Evolutionary conservation across 2,329 filamentous ascomycete species (phyloP).

Genomic region (Paraconiothyrium brasiliense): DNA sequence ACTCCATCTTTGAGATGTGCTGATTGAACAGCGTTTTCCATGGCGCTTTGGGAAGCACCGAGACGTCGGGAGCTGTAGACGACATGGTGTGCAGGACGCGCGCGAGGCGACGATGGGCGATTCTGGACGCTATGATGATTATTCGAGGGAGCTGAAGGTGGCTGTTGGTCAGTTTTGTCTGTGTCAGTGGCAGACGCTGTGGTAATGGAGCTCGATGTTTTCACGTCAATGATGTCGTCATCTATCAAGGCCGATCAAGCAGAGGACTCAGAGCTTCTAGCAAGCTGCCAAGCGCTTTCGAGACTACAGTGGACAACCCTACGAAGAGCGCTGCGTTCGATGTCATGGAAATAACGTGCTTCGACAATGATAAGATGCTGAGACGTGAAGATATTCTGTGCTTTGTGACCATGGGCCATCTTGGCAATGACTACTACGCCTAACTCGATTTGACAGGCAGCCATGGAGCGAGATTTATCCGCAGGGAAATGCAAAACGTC

Average conservation of each 20-base stretch:
- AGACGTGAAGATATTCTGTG: not conserved
- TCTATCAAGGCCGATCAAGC: constrained; percentile 9
- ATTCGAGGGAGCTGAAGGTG: not conserved
- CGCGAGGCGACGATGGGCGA: constrained; percentile 48
- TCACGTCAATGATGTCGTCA: constrained; percentile 17
- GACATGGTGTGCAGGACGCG: constrained; percentile 57
- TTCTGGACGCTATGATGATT: constrained; percentile 51
- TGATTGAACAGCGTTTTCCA: constrained; percentile 62
- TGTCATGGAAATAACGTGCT: not conserved
- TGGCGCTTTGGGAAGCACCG: constrained; percentile 55
- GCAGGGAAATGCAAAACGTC: not conserved
- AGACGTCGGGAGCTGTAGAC: constrained; percentile 51
- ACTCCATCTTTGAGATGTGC: constrained; percentile 59
- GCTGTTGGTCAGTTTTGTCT: constrained; percentile 6
- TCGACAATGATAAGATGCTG: not conserved
- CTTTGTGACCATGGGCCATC: not conserved
- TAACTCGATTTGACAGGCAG: constrained; percentile 1
- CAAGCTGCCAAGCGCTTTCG: not conserved
- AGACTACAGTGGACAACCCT: not conserved
- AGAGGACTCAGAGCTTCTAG: not conserved
- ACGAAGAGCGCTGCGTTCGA: not conserved
- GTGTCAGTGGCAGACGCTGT: constrained; percentile 3
- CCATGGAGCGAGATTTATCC: not conserved
- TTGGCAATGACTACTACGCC: not conserved
- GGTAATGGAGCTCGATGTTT: constrained; percentile 13